These are phyloP conservation scores for Aspergillus nidulans DNA, from an alignment of 495 filamentous ascomycete species.

Conservation along the genomic window DNA sequence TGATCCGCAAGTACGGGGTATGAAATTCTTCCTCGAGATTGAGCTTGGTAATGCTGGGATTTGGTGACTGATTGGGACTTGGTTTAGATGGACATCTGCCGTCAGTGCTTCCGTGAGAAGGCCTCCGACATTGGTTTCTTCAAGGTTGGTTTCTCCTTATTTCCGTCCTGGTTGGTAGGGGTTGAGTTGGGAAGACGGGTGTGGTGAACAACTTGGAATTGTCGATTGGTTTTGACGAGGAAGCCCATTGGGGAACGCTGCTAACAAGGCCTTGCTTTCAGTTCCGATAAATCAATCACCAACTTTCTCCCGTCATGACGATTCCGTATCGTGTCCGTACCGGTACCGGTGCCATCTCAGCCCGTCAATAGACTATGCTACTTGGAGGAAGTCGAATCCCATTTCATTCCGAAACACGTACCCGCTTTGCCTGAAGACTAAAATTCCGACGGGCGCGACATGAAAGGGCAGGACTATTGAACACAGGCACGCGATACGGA, in stretches of 20 bases:
- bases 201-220: neutral
- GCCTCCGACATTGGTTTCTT: constrained; percentile 90
- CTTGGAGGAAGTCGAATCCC: constrained; percentile 3
- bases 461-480: neutral
- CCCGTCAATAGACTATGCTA: neutral
- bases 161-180: neutral
- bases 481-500: neutral
- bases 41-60: constrained; percentile 1
- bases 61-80: constrained; percentile 13
- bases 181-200: neutral
- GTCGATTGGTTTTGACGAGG: neutral
- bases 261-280: constrained; percentile 24
- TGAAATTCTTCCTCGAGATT: constrained; percentile 36
- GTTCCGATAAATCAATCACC: constrained; percentile 50
- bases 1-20: constrained; percentile 98
- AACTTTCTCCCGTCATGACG: constrained; percentile 36
- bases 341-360: constrained; percentile 9
- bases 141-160: constrained; percentile 58
- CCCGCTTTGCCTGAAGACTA: constrained; percentile 6
- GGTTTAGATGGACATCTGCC: constrained; percentile 82
- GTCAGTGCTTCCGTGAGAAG: constrained; percentile 99
- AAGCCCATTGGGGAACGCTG: neutral
- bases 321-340: constrained; percentile 23
- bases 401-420: neutral
- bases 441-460: constrained; percentile 8